A percentile compares a stretch with the other conserved stretches of the same genome.
phyloP scores from a whole-genome alignment of 192 early-diverging fungal species.

The Umbelopsis ramanniana region DNA sequence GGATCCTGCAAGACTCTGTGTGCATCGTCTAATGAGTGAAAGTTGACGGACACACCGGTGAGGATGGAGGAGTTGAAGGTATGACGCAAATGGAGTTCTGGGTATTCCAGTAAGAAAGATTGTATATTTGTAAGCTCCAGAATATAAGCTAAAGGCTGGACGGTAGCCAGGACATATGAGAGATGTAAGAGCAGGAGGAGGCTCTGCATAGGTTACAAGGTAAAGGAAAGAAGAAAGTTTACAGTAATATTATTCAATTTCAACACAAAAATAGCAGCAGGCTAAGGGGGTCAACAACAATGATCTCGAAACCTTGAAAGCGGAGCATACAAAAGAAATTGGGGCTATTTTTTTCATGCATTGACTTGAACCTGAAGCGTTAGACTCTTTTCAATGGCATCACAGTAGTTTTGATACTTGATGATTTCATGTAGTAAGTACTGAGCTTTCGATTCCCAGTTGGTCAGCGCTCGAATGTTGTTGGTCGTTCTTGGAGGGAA shows the following conservation, averaged over 20 bases:
- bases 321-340: slow-evolving; percentile 9
- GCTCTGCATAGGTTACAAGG: not conserved
- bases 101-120: not conserved
- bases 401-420: slow-evolving; percentile 84
- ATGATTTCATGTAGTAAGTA: slow-evolving; percentile 82
- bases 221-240: not conserved
- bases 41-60: slow-evolving; percentile 23
- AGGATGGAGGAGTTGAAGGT: slow-evolving; percentile 28
- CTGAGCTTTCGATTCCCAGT: slow-evolving; percentile 82
- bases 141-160: not conserved
- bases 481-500: slow-evolving; percentile 55
- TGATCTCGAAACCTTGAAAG: not conserved
- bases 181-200: not conserved
- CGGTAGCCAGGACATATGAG: not conserved
- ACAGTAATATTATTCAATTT: not conserved
- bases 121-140: not conserved
- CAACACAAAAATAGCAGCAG: not conserved
- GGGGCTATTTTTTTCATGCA: not conserved
- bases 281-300: not conserved
- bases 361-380: slow-evolving; percentile 28
- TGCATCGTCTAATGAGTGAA: slow-evolving; percentile 15
- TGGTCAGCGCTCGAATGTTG: slow-evolving; percentile 67
- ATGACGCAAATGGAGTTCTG: slow-evolving; percentile 4
- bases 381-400: slow-evolving; percentile 64
- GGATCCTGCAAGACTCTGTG: slow-evolving; percentile 4